Conservation (phyloP, 306 rosid species). For the Hippophae gyantsensis region DNA sequence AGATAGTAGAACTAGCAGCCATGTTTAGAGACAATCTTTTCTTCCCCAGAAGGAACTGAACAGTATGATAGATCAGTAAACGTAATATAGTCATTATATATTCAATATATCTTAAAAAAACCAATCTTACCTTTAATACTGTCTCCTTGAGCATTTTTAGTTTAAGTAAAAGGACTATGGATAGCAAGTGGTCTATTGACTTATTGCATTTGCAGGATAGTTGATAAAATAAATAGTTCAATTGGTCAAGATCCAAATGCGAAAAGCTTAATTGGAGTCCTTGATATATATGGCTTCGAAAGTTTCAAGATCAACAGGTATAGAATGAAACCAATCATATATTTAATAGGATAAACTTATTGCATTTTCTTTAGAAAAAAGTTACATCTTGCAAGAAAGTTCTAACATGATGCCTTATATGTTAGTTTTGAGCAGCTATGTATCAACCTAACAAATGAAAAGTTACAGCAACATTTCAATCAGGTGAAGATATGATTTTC, state of each 20-base stretch:
- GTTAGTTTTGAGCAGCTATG: constrained; percentile 83
- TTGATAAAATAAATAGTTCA: constrained; percentile 74
- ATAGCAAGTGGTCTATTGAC: constrained; percentile 13
- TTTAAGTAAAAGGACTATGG: constrained; percentile 12
- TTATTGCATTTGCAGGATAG: constrained; percentile 49
- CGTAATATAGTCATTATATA: background rate
- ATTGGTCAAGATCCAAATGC: constrained; percentile 82
- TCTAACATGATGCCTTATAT: constrained; percentile 13
- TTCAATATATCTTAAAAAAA: constrained; percentile 3
- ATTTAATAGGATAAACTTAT: too few relatives aligned
- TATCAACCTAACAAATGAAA: constrained; percentile 83
- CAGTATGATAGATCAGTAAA: background rate
- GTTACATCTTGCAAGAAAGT: background rate
- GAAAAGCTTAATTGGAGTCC: constrained; percentile 70
- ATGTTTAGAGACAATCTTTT: background rate
- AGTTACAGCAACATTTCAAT: constrained; percentile 85
- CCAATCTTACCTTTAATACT: constrained; percentile 6
- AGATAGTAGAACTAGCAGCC: background rate
- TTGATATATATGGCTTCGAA: constrained; percentile 85
- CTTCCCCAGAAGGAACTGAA: constrained; percentile 2
- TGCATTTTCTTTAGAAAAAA: too few relatives aligned
- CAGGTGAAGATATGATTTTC: constrained; percentile 46
- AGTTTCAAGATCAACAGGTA: constrained; percentile 89
- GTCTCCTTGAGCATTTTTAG: background rate
- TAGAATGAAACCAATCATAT: too few relatives aligned